Base-by-base conservation (phyloP, 768 basidiomycete species). In the Agrocybe chaxingu region DNA sequence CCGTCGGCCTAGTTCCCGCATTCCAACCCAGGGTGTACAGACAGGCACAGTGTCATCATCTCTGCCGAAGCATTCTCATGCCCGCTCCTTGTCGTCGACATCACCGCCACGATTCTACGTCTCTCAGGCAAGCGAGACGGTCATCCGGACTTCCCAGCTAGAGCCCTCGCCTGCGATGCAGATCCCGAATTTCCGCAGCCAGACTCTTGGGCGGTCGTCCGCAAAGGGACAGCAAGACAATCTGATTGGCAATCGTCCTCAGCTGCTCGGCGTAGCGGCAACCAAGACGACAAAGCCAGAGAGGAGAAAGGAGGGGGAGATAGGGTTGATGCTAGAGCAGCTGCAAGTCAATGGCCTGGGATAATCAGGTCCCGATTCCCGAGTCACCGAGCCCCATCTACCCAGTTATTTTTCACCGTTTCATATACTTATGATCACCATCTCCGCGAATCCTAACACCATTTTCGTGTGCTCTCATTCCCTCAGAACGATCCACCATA, bases 151-250 rank as follows among this genome's bases (percentile, higher is more conserved):
- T 8, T 66, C 70, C 12, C 80, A 82, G 57, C 52, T 79, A 59
- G 78, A 81, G 61, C 79, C 80, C 9, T 80, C 78, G 0, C 76
- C 78, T 16, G 66, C 52, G 9, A 82, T 82, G 80, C 66, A 75
- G 53, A 58, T 82, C 31, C 79, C 80, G 3, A 47, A 48, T 16
- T 47, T 62, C 31, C 62, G 61, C 29, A 56, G 55, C 34, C 57
- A 38, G 38, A 65, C 57, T 13, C 49, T 62, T 41, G 57, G 62
- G 13, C 53, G 57, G 42, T 47, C 61, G 19, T n/a, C 51, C 11
- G 57, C 57, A 45, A 61, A 59, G 47, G 30, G 12, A 8, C 18
- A 31, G 24, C 39, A 16, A 19, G 43, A 30, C 3, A 37, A 34
- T 18, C 18, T 34, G 7, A 43, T 19, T 8, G 18, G 38, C 24